A percentile compares a stretch with the other conserved stretches of the same genome.
phyloP scores from a whole-genome alignment of 495 filamentous ascomycete genomes.

The Endocarpon pusillum region DNA sequence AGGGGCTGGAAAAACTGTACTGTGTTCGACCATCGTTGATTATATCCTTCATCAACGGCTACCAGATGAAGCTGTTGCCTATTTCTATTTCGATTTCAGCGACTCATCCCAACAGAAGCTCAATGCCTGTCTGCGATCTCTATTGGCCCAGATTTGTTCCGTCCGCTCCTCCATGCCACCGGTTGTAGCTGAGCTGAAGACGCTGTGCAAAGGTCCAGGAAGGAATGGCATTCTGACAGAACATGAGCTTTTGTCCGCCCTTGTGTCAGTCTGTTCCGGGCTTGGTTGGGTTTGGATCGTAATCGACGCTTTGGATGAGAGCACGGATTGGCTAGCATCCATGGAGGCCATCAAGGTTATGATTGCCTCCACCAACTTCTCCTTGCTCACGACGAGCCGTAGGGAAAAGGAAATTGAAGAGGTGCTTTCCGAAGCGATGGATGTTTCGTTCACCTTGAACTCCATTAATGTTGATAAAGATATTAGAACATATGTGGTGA shows the following conservation, averaged over 20 bases:
- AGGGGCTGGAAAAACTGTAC: too few species aligned
- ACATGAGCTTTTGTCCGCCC: background rate
- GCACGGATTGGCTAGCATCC: slow-evolving; percentile 8
- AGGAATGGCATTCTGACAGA: background rate
- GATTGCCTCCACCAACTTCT: slow-evolving; percentile 7
- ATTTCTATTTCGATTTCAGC: slow-evolving; percentile 18
- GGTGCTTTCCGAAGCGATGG: slow-evolving; percentile 6
- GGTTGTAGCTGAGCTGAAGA: background rate
- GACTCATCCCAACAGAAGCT: slow-evolving; percentile 13
- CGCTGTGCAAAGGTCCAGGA: background rate
- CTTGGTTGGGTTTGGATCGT: slow-evolving; percentile 8
- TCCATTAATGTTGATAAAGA: slow-evolving; percentile 12
- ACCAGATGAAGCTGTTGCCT: background rate
- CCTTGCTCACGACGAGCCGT: slow-evolving; percentile 15
- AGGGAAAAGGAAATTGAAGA: slow-evolving; percentile 14
- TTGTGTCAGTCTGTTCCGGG: background rate
- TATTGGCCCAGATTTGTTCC: slow-evolving; percentile 12
- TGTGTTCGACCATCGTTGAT: too few species aligned
- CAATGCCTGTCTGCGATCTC: slow-evolving; percentile 14
- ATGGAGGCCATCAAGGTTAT: slow-evolving; percentile 12
- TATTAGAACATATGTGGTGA: slow-evolving; percentile 13
- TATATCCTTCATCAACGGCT: too few species aligned
- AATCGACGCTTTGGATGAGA: slow-evolving; percentile 19
- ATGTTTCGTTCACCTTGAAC: slow-evolving; percentile 8
- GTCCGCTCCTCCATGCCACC: background rate